phyloP scores from a whole-genome alignment of 148 eudicot species.

The Rheum nobile region DNA sequence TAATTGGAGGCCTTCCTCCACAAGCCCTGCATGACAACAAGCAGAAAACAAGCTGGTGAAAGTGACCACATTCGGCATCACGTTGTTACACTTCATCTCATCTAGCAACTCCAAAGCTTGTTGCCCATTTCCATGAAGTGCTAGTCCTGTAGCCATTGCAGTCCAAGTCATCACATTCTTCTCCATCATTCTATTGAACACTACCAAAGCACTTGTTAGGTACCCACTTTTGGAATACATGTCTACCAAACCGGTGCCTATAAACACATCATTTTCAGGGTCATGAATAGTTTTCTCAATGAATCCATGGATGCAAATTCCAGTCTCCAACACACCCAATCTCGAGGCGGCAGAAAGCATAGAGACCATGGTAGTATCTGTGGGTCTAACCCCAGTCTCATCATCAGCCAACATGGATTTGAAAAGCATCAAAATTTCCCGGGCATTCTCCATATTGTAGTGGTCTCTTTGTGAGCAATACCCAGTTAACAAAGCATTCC shows the following conservation, averaged over 20 bases:
- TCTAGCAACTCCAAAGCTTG: slow-evolving; percentile 43
- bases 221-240: slow-evolving; percentile 58
- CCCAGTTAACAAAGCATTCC: slow-evolving; percentile 62
- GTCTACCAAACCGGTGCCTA: slow-evolving; percentile 50
- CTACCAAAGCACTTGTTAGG: slow-evolving; percentile 32
- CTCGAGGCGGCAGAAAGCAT: slow-evolving; percentile 28
- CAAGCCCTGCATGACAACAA: slow-evolving; percentile 49
- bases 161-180: slow-evolving; percentile 60
- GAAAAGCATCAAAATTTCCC: slow-evolving; percentile 23
- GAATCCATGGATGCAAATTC: slow-evolving; percentile 37
- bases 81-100: slow-evolving; percentile 37
- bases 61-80: slow-evolving; percentile 42
- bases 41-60: slow-evolving; percentile 44
- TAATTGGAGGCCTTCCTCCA: slow-evolving; percentile 28
- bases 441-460: slow-evolving; percentile 11
- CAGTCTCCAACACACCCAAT: slow-evolving; percentile 55
- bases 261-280: slow-evolving; percentile 30
- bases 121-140: slow-evolving; percentile 38
- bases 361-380: slow-evolving; percentile 39
- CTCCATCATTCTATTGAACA: slow-evolving; percentile 41
- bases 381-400: slow-evolving; percentile 16
- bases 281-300: slow-evolving; percentile 35
- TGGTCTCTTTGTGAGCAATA: slow-evolving; percentile 29
- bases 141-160: slow-evolving; percentile 57
- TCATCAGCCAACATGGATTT: slow-evolving; percentile 29